phyloP scores from a whole-genome alignment of 2,329 filamentous ascomycete genomes.

The Colletotrichum trifolii region DNA sequence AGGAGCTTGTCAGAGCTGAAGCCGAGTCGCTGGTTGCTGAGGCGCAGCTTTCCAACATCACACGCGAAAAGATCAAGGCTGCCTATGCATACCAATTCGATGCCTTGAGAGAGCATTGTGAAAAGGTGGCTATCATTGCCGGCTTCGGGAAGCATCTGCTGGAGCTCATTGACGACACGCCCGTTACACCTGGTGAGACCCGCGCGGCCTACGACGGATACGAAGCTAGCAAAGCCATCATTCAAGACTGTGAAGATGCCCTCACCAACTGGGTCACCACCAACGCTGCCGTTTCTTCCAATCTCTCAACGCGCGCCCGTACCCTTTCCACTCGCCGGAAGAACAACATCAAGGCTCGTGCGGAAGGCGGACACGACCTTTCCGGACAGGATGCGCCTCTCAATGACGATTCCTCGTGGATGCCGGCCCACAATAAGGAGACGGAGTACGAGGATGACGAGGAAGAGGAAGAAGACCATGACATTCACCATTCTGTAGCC shows the following conservation, averaged over 20 bases:
- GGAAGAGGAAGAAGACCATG: slow-evolving; percentile 72
- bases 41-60: slow-evolving; percentile 98
- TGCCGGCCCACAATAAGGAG: slow-evolving; percentile 74
- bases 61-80: slow-evolving; percentile 98
- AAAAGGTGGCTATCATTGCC: slow-evolving; percentile 98
- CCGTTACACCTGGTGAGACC: slow-evolving; percentile 96
- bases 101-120: slow-evolving; percentile 94
- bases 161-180: slow-evolving; percentile 94
- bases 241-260: slow-evolving; percentile 97
- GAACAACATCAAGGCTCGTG: slow-evolving; percentile 73
- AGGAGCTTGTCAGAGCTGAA: slow-evolving; percentile 97
- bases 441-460: slow-evolving; percentile 71
- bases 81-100: slow-evolving; percentile 99
- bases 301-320: slow-evolving; percentile 87
- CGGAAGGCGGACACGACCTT: slow-evolving; percentile 79
- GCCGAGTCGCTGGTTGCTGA: slow-evolving; percentile 99
- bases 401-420: slow-evolving; percentile 86
- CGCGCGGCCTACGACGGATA: slow-evolving; percentile 97
- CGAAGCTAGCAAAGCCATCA: slow-evolving; percentile 97
- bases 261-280: slow-evolving; percentile 96
- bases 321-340: slow-evolving; percentile 87
- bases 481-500: slow-evolving; percentile 60
- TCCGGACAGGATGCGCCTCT: slow-evolving; percentile 83
- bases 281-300: slow-evolving; percentile 88
- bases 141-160: slow-evolving; percentile 98